Percentiles rank a stretch among this genome's conserved stretches.
These are phyloP conservation scores for Hymenotorrendiella dingleyae DNA, from an alignment of 2,329 filamentous ascomycete species.

Conservation along the genomic window DNA sequence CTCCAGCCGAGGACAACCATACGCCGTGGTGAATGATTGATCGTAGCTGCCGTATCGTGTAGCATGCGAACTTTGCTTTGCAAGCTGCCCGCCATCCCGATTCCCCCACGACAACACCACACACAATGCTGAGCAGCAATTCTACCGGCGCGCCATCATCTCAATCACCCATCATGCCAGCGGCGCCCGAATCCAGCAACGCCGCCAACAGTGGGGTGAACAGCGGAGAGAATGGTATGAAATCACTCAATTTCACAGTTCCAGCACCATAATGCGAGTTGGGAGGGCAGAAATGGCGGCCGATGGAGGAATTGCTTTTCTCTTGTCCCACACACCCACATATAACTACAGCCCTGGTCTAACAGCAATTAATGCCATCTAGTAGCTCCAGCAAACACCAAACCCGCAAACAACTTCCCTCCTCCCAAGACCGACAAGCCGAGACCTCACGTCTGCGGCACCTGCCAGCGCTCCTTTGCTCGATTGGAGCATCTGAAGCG, in stretches of 20 bases:
- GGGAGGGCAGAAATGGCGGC: not conserved
- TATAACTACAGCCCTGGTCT: not conserved
- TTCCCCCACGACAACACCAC: slow-evolving; percentile 11
- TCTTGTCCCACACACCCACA: slow-evolving; percentile 9
- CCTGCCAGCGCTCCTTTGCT: slow-evolving; percentile 88
- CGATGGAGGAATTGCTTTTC: slow-evolving; percentile 8
- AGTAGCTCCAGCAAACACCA: slow-evolving; percentile 18
- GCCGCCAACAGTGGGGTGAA: slow-evolving; percentile 22
- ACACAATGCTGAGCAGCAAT: slow-evolving; percentile 19
- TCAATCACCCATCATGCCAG: slow-evolving; percentile 25
- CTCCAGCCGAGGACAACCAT: too few relatives aligned
- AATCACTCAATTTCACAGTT: not conserved
- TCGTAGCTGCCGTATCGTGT: too few relatives aligned
- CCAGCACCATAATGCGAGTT: not conserved
- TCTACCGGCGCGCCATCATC: slow-evolving; percentile 23
- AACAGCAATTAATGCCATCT: slow-evolving; percentile 2
- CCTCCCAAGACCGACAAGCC: slow-evolving; percentile 97
- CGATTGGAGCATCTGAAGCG: slow-evolving; percentile 94
- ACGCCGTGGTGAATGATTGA: too few relatives aligned
- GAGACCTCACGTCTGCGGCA: slow-evolving; percentile 86
- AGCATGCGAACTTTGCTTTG: slow-evolving; percentile 22
- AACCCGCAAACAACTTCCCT: slow-evolving; percentile 43
- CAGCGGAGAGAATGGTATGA: slow-evolving; percentile 29
- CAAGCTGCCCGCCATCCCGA: slow-evolving; percentile 16
- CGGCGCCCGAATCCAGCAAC: slow-evolving; percentile 25